phyloP scores from a whole-genome alignment of 495 filamentous ascomycete species.

The Darksidea phi region DNA sequence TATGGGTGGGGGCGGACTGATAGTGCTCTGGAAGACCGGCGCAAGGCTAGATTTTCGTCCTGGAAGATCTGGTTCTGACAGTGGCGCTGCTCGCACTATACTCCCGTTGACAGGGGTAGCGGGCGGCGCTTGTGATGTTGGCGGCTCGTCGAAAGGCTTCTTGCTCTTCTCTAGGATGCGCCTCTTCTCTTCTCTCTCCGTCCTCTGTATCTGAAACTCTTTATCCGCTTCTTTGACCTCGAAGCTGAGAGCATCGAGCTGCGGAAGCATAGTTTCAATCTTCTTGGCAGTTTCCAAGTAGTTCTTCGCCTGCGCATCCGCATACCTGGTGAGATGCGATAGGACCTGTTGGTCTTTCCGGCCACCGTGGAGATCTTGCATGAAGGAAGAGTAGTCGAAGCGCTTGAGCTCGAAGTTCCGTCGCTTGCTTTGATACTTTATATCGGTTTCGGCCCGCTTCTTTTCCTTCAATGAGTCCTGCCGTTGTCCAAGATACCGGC shows the following conservation, averaged over 20 bases:
- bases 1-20: constrained; percentile 21
- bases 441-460: constrained; percentile 89
- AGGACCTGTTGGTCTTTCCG: constrained; percentile 97
- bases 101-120: constrained; percentile 18
- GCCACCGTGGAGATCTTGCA: constrained; percentile 96
- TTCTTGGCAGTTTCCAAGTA: constrained; percentile 82
- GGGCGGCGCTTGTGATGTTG: constrained; percentile 30
- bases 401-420: constrained; percentile 93
- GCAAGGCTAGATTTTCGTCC: constrained; percentile 23
- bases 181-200: constrained; percentile 90
- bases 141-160: constrained; percentile 73
- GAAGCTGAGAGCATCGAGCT: constrained; percentile 84
- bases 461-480: constrained; percentile 97
- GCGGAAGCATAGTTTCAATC: constrained; percentile 82
- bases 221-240: constrained; percentile 92
- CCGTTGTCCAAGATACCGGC: constrained; percentile 89
- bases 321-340: constrained; percentile 92
- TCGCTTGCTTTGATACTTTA: constrained; percentile 92
- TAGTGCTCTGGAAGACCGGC: constrained; percentile 31
- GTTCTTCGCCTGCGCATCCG: constrained; percentile 80
- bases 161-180: constrained; percentile 85
- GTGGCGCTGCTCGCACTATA: constrained; percentile 1
- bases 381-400: constrained; percentile 98
- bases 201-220: constrained; percentile 89
- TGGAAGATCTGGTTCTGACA: constrained; percentile 16